Base-by-base conservation (phyloP, 768 basidiomycete species). In the Suillus brevipes region DNA sequence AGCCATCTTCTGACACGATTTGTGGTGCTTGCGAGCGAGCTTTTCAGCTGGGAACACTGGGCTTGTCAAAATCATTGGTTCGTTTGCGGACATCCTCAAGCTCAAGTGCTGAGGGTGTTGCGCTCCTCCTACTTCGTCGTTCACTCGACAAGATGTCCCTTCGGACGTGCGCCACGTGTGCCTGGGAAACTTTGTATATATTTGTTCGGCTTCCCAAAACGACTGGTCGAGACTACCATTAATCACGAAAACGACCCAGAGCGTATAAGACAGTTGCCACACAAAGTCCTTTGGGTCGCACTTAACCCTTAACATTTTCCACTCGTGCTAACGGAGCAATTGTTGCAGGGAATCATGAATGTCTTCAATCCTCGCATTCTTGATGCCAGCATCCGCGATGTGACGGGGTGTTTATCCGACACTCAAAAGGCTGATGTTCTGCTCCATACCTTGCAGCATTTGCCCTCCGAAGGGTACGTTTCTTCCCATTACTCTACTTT, bases 381-480 rank as follows among this genome's bases (percentile, higher is more conserved):
- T 45, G 89, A 91, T 70, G 90, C 90, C 23, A 86, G 87, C 78
- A 87, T 90, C 70, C 88, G 87, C 55, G 89, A 91, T 70, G 86
- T 89, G 25, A 80, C 84, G 0, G 78, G 79, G 8, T 82, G 81
- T 65, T 80, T 91, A 40, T 80, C 83, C 5, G 84, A 88, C 72
- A 83, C 83, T 68, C 84, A 90, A 72, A 91, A 91, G 74, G 88
- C 84, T 23, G 88, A 89, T 64, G 81, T 91, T 43, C 78, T 94
- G 61, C 75, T 94, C 58, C 87, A 91, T 68, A 92, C 92, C n/a
- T 87, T 95, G 83, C 87, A 89, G 68, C 89, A 89, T 70, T 85
- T 97, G 65, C 86, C 89, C 60, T 80, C 83, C 56, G 88, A 93
- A 64, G 83, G 88, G 88, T 90, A 73, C 43, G 85, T 75, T 7